A percentile compares a stretch with the other conserved stretches of the same genome.
phyloP scores from a whole-genome alignment of 2,329 filamentous ascomycete species.

The Chrysoporthe puriensis region DNA sequence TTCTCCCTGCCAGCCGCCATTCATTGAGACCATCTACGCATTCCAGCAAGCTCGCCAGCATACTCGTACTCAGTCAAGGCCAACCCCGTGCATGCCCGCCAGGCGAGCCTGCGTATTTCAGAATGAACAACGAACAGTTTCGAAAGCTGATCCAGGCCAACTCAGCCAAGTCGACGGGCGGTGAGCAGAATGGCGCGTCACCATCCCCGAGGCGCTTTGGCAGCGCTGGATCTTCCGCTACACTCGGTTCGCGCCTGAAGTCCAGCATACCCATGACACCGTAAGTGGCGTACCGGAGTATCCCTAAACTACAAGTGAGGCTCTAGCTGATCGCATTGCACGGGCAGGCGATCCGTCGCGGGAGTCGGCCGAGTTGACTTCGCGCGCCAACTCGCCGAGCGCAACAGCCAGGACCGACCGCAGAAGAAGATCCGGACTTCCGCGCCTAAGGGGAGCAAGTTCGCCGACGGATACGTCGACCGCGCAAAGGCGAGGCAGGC shows the following conservation, averaged over 20 bases:
- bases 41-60: not conserved
- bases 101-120: not conserved
- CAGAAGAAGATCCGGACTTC: conserved; percentile 78
- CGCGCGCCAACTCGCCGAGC: conserved; percentile 80
- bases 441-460: conserved; percentile 79
- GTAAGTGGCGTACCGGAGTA: conserved; percentile 51
- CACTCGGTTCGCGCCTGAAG: conserved; percentile 76
- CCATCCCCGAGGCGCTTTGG: conserved; percentile 36
- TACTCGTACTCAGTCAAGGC: not conserved
- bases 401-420: conserved; percentile 58
- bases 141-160: conserved; percentile 71
- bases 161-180: conserved; percentile 43
- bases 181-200: conserved; percentile 52
- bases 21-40: not conserved
- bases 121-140: conserved; percentile 96
- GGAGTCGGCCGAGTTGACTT: conserved; percentile 67
- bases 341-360: conserved; percentile 64
- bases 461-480: conserved; percentile 83
- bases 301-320: not conserved
- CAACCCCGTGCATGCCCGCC: not conserved
- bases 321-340: conserved; percentile 1
- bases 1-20: not conserved
- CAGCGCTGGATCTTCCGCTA: conserved; percentile 41
- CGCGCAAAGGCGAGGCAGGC: conserved; percentile 67
- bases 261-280: conserved; percentile 94